Evolutionary conservation across 1,139 yeast species (phyloP), one percentile per base, ranked within the genome.

Genomic region (Debaryomyces udenii): DNA sequence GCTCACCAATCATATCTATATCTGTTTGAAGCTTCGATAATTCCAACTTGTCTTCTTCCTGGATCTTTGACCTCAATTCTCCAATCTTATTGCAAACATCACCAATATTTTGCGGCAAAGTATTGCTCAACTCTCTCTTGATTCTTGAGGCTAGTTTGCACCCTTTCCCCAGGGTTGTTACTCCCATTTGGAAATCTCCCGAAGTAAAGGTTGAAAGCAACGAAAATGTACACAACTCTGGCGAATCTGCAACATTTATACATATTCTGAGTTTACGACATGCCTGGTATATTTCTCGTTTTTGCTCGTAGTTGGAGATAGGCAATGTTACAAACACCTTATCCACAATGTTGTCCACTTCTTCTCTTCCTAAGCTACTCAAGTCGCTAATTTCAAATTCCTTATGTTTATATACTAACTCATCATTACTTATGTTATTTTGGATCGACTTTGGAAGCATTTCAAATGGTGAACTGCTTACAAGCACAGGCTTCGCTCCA

Each of bases 151-250:
- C 96, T 42, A 91, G 68, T 45, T 89, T 80, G 64, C 97, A 91
- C 2, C 98, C 97, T 61, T 86, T 86, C 0, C 97, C 96, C 28
- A 82, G 78, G 0, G 98, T 91, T 6, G 94, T 82, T 4, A 91
- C 81, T 0, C 96, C 96, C 39, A 91, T 54, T 60, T 87, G 94
- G 62, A 91, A 80, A 46, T 80, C 82, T 1, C 95, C 95, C 41
- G 83, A 81, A 1, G 68, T 65, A 56, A 78, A 79, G 0, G 93
- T 80, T 0, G 97, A 87, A 27, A 89, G 68, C 43, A 90, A 60
- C 0, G 94, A 80, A 58, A 91, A 91, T 0, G 91, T 79, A 42
- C 95, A 86, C 29, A 75, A 70, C 31, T 81, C 81, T 0, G 91
- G 82, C 5, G 80, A 75, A 52, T 89, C 96, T 1, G 86, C 78